Percentiles rank a stretch among this genome's conserved stretches.
Evolutionary conservation across 179 eudicot species (phyloP).

Genomic region (Beta macrorhiza): DNA sequence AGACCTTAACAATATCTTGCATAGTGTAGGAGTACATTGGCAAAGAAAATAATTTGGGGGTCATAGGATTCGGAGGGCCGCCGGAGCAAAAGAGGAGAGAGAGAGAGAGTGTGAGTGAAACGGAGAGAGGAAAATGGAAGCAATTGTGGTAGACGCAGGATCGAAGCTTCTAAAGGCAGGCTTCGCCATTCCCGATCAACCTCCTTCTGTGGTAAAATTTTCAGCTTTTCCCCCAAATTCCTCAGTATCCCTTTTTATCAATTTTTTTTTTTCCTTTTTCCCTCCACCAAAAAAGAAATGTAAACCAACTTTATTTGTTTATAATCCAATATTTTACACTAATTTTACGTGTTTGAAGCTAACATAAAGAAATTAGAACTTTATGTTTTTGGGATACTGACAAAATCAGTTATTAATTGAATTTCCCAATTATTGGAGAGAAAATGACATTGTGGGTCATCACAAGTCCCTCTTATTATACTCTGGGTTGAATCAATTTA

Average conservation of each 20-base stretch:
- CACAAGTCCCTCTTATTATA: not conserved
- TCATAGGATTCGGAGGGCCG: not conserved
- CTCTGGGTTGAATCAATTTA: not conserved
- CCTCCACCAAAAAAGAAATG: not conserved
- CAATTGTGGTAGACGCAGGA: slow-evolving; percentile 49
- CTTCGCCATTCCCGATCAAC: slow-evolving; percentile 52
- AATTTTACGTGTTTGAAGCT: not conserved
- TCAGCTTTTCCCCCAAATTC: not conserved
- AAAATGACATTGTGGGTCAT: slow-evolving; percentile 13
- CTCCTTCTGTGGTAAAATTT: slow-evolving; percentile 40
- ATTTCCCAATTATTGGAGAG: not conserved
- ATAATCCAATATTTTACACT: not conserved
- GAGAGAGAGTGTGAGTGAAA: not conserved
- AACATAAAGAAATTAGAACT: not conserved
- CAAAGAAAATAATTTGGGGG: not conserved
- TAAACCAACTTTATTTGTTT: not conserved
- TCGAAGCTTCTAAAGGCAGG: slow-evolving; percentile 51
- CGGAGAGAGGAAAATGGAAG: slow-evolving; percentile 34
- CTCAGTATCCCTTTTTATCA: too few species aligned
- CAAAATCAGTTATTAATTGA: not conserved
- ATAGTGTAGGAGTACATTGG: not conserved
- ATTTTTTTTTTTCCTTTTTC: not conserved
- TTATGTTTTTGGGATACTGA: not conserved
- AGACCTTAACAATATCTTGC: too few species aligned
- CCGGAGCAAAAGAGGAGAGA: not conserved